Evolutionary conservation across 495 filamentous ascomycete species (phyloP).

Genomic region (Xylaria intraflava): DNA sequence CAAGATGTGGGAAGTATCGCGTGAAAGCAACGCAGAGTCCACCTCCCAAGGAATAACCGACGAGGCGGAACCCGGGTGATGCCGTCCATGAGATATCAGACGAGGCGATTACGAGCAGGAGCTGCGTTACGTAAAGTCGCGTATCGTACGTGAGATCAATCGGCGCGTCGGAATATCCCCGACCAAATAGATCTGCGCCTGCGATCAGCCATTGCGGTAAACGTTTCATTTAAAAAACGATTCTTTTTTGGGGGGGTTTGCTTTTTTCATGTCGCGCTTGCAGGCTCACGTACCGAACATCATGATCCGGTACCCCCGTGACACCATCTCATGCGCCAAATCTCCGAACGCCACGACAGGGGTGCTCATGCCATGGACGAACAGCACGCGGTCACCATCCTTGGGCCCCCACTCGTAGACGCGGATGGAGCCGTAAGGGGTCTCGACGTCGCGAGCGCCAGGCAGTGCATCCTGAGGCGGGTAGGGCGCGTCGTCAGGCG

Average conservation of each 20-base stretch:
- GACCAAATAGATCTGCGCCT: slow-evolving; percentile 59
- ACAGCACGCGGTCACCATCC: slow-evolving; percentile 56
- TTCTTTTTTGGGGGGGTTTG: background rate
- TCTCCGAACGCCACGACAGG: slow-evolving; percentile 57
- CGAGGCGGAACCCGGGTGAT: slow-evolving; percentile 55
- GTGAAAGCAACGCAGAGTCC: slow-evolving; percentile 72
- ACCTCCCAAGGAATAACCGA: slow-evolving; percentile 85
- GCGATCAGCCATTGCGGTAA: background rate
- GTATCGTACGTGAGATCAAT: slow-evolving; percentile 61
- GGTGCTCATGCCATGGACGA: slow-evolving; percentile 71
- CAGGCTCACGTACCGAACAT: slow-evolving; percentile 51
- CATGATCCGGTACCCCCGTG: slow-evolving; percentile 63
- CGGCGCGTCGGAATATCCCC: slow-evolving; percentile 71
- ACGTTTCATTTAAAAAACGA: background rate
- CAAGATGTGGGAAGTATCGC: slow-evolving; percentile 57
- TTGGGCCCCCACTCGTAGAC: slow-evolving; percentile 74
- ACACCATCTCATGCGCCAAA: slow-evolving; percentile 54
- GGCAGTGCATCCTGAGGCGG: slow-evolving; percentile 63
- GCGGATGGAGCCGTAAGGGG: slow-evolving; percentile 62
- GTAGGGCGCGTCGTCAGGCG: slow-evolving; percentile 53
- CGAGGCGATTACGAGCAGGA: slow-evolving; percentile 63
- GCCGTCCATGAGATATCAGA: slow-evolving; percentile 63
- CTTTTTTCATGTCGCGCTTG: background rate
- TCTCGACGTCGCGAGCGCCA: slow-evolving; percentile 61
- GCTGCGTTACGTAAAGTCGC: slow-evolving; percentile 67